Percentiles rank a stretch among this genome's conserved stretches.
Evolutionary conservation across 768 basidiomycete species (phyloP).

Genomic region (Phlegmacium glaucopus): DNA sequence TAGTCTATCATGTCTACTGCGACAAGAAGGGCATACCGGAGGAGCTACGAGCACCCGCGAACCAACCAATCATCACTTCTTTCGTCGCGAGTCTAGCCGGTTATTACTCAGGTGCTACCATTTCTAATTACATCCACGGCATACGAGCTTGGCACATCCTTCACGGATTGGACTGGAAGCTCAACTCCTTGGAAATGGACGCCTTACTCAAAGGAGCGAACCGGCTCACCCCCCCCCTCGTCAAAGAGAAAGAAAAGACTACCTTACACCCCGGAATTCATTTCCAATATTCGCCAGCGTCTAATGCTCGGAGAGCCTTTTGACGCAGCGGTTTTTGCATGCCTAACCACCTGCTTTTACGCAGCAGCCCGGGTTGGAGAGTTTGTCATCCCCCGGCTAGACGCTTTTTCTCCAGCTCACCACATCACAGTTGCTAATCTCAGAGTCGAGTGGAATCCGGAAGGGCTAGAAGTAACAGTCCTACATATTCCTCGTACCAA

Average conservation of each 20-base stretch:
- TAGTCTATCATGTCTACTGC: conserved; percentile 26
- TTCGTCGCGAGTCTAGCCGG: background rate
- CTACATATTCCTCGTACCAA: background rate
- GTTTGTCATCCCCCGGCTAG: too few relatives aligned
- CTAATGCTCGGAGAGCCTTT: too few relatives aligned
- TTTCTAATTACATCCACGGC: conserved; percentile 1
- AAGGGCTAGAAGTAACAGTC: background rate
- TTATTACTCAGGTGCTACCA: background rate
- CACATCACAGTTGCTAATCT: background rate
- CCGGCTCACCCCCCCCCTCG: too few relatives aligned
- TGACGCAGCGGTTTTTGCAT: too few relatives aligned
- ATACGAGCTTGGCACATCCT: conserved; percentile 5
- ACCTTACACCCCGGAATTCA: too few relatives aligned
- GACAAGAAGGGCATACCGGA: background rate
- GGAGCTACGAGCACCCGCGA: background rate
- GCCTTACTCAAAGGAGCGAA: too few relatives aligned
- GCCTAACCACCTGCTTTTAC: too few relatives aligned
- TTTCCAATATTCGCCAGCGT: too few relatives aligned
- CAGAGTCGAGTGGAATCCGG: background rate
- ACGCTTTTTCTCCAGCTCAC: too few relatives aligned
- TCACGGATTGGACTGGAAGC: background rate
- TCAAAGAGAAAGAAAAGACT: too few relatives aligned
- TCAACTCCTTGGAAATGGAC: conserved; percentile 18
- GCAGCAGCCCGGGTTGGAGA: too few relatives aligned
- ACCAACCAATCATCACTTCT: background rate